These are phyloP conservation scores for Phyllosticta capitalensis DNA, from an alignment of 2,329 filamentous ascomycete genomes.

Conservation along the genomic window DNA sequence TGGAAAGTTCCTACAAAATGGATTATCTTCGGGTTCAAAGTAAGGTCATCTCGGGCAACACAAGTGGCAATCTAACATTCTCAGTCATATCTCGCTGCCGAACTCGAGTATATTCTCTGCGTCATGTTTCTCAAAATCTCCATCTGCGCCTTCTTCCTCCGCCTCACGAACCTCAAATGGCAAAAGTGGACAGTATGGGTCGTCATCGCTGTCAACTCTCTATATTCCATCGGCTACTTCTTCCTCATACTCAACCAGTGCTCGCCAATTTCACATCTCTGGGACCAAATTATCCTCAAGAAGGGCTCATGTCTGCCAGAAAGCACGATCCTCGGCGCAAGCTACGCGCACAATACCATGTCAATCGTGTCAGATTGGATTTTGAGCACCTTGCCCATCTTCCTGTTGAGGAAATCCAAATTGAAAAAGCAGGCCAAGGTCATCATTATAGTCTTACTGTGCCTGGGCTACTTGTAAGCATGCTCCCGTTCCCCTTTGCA, in stretches of 20 bases:
- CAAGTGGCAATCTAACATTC: neutral
- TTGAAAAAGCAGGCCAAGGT: slow-evolving; percentile 1
- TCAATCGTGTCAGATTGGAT: slow-evolving; percentile 5
- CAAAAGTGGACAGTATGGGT: neutral
- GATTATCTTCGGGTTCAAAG: slow-evolving; percentile 1
- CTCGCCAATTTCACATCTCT: neutral
- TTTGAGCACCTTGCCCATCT: neutral
- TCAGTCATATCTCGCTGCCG: neutral
- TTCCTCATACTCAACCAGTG: slow-evolving; percentile 3
- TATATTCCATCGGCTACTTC: slow-evolving; percentile 3
- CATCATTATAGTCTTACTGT: neutral
- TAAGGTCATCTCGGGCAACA: neutral
- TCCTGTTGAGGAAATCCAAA: slow-evolving; percentile 1
- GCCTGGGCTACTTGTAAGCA: slow-evolving; percentile 4
- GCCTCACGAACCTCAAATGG: neutral
- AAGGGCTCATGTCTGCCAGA: neutral
- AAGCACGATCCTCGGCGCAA: neutral
- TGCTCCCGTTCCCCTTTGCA: neutral
- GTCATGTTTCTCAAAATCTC: slow-evolving; percentile 4
- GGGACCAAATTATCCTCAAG: neutral
- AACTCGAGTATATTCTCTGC: slow-evolving; percentile 3
- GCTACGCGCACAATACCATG: slow-evolving; percentile 5
- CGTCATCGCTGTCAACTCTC: neutral
- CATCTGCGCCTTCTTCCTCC: neutral
- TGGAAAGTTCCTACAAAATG: neutral